Base-by-base conservation (phyloP, 768 basidiomycete genomes). In the Sporobolomyces pararoseus region DNA sequence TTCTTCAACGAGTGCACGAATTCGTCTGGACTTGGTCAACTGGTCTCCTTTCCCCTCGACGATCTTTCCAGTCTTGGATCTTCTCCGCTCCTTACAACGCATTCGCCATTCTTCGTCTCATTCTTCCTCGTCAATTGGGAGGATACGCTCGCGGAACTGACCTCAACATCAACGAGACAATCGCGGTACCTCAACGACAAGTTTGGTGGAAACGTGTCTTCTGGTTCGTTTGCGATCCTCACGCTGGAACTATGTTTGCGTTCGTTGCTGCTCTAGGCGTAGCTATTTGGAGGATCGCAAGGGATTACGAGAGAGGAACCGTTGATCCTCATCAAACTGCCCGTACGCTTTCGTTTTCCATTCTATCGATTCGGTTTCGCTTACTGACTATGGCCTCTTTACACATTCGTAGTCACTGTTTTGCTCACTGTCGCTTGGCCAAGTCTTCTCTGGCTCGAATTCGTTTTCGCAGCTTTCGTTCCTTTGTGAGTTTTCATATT, bases 381-480 rank as follows among this genome's bases (percentile, higher is more conserved):
- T 47, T 7, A 13, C 9, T 27, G 7, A 2, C n/a, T n/a, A n/a
- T n/a, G 4, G 32, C 10, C 23, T n/a, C 9, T 13, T 14, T 35
- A 42, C 39, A 10, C 10, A 42, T 17, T 42, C 39, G 21, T 58
- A 69, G 67, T 73, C 7, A 73, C 72, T 14, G 51, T 73, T 46
- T 53, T 73, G 3, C 72, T 73, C 64, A 73, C 72, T 9, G 64
- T 73, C 34, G 67, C 60, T 7, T 73, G 72, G 72, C 72, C 72
- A 21, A 57, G 67, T 34, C 44, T 73, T 1, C 60, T 73, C 10
- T 73, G 72, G 72, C 37, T 65, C 64, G 72, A 73, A 55, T 69
- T 73, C 46, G 47, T 73, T 44, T 69, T 64, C 29, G 72, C 65
- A 32, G 64, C 72, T 34, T 44, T 69, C 55, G 72, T 73, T 1